These are phyloP conservation scores for Drosera capensis DNA, from an alignment of 148 eudicot species.

Conservation along the genomic window DNA sequence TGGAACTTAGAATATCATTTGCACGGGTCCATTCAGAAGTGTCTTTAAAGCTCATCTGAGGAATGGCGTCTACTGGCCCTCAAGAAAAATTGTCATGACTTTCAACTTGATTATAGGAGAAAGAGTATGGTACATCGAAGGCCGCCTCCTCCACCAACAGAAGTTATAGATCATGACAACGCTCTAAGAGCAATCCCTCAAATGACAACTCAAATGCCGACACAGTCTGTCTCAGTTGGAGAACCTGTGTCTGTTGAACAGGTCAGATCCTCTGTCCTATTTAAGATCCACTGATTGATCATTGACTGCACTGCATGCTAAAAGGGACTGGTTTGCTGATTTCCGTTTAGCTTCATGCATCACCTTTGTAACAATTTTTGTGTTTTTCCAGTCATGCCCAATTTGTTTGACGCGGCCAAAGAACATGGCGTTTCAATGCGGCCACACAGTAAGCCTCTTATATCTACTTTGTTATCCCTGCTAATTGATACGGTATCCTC, in stretches of 20 bases:
- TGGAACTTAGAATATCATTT: too few relatives aligned
- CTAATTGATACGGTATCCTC: neutral
- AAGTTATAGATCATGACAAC: slow-evolving; percentile 45
- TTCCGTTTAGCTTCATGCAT: neutral
- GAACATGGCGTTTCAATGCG: slow-evolving; percentile 84
- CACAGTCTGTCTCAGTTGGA: slow-evolving; percentile 18
- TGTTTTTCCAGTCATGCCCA: slow-evolving; percentile 44
- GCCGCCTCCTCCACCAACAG: slow-evolving; percentile 58
- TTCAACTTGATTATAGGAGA: slow-evolving; percentile 11
- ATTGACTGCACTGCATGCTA: neutral
- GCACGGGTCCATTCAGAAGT: neutral
- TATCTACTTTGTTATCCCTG: neutral
- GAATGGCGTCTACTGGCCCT: too few relatives aligned
- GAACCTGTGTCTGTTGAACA: slow-evolving; percentile 22
- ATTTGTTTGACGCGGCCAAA: slow-evolving; percentile 61
- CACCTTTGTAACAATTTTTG: neutral
- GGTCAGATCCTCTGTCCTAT: slow-evolving; percentile 14
- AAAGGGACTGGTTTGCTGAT: neutral
- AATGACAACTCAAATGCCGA: too few relatives aligned
- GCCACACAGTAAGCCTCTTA: slow-evolving; percentile 52
- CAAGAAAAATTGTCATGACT: neutral
- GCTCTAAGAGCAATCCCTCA: slow-evolving; percentile 15
- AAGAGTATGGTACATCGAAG: slow-evolving; percentile 9
- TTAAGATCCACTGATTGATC: neutral
- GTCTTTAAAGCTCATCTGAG: too few relatives aligned